Percentiles rank a stretch among this genome's conserved stretches.
Conservation (phyloP, 306 rosid species). For the Aeschynomene evenia region DNA sequence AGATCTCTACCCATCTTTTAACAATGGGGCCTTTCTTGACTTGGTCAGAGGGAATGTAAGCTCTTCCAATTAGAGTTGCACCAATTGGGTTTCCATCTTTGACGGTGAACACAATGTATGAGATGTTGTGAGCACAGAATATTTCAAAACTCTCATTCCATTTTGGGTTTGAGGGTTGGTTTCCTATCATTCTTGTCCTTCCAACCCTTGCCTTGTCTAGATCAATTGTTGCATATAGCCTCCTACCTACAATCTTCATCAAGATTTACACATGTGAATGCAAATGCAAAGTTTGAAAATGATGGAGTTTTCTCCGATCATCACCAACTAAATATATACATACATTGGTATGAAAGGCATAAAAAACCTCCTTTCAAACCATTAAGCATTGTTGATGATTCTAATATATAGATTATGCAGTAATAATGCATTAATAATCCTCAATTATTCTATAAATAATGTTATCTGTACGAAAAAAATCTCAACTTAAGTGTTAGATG, state of each 20-base stretch:
- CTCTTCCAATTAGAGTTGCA: conserved; percentile 84
- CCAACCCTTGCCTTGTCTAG: conserved; percentile 68
- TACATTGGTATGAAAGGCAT: background rate
- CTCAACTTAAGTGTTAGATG: no score
- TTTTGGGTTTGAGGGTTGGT: conserved; percentile 41
- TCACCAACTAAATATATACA: no score
- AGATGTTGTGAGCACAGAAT: conserved; percentile 67
- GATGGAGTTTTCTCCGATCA: no score
- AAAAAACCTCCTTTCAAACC: no score
- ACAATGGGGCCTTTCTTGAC: conserved; percentile 31
- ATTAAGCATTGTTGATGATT: no score
- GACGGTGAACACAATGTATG: conserved; percentile 60
- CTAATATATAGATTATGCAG: no score
- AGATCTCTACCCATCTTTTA: conserved; percentile 48
- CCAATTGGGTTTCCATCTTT: conserved; percentile 64
- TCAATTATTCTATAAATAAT: no score
- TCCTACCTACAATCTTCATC: conserved; percentile 60
- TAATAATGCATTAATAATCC: no score
- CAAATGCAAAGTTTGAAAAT: no score
- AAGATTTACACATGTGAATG: no score
- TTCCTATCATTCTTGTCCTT: conserved; percentile 45
- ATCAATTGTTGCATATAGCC: conserved; percentile 81
- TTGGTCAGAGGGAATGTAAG: conserved; percentile 50
- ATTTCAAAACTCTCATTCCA: conserved; percentile 64
- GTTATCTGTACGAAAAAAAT: no score